Conservation (phyloP, 495 filamentous ascomycete genomes). For the Sphaerosporella brunnea region DNA sequence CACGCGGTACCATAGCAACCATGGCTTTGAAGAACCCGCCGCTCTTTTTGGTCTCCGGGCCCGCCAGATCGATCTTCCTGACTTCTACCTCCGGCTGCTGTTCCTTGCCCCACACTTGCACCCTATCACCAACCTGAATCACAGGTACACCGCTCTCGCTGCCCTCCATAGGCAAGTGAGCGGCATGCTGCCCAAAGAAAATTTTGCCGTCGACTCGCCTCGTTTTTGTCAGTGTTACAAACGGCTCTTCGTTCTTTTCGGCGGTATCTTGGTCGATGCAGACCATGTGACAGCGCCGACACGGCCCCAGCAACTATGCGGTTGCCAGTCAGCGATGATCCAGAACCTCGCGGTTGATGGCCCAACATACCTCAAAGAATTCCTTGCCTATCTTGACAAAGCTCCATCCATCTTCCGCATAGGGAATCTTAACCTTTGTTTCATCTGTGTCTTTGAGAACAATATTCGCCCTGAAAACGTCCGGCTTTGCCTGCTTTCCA, state of each 20-base stretch:
- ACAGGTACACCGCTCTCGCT: neutral
- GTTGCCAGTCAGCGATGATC: neutral
- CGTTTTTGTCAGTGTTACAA: constrained; percentile 72
- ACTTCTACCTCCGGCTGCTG: neutral
- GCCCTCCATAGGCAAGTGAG: constrained; percentile 24
- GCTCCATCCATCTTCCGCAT: constrained; percentile 24
- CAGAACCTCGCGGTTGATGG: neutral
- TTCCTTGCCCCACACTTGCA: constrained; percentile 22
- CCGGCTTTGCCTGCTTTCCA: constrained; percentile 41
- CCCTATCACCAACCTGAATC: constrained; percentile 38
- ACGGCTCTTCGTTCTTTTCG: constrained; percentile 62
- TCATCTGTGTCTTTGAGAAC: constrained; percentile 42
- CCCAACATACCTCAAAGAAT: constrained; percentile 14
- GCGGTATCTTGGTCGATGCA: constrained; percentile 78
- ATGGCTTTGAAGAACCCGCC: no score
- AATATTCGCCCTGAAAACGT: constrained; percentile 73
- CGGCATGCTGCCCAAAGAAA: constrained; percentile 69
- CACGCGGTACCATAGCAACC: no score
- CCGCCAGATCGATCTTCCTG: no score
- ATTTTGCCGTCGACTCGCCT: constrained; percentile 64
- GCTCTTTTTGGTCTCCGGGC: no score
- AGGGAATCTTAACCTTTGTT: constrained; percentile 9
- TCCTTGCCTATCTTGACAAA: constrained; percentile 21
- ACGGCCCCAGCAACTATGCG: constrained; percentile 52
- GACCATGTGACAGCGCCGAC: constrained; percentile 85